These are phyloP conservation scores for Isatis tinctoria DNA, from an alignment of 345 rosid genomes.

Conservation along the genomic window DNA sequence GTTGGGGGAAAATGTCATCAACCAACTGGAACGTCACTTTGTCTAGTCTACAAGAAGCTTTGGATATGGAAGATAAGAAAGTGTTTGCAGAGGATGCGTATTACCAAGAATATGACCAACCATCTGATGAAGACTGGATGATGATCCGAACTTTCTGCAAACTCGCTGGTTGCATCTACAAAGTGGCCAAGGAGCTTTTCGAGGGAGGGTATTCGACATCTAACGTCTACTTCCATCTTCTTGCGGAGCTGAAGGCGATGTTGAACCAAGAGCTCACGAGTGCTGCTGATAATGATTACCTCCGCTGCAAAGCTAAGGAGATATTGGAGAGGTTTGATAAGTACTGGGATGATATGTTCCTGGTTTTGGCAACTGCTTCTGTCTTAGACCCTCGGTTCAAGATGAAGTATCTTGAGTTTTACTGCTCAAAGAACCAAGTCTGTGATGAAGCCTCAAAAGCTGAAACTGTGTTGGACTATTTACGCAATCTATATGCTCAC, in stretches of 20 bases:
- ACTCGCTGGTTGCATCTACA: constrained; percentile 14
- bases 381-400: constrained; percentile 81
- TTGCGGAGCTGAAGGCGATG: not conserved
- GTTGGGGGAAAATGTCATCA: not conserved
- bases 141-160: constrained; percentile 10
- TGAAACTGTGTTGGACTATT: constrained; percentile 53
- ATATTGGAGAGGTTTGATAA: constrained; percentile 39
- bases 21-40: constrained; percentile 9
- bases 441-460: constrained; percentile 54
- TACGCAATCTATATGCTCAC: constrained; percentile 52
- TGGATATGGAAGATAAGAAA: constrained; percentile 9
- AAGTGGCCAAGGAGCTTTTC: constrained; percentile 18
- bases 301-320: not conserved
- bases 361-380: constrained; percentile 64
- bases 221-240: constrained; percentile 15
- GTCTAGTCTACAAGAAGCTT: not conserved
- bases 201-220: constrained; percentile 1
- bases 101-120: not conserved
- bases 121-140: constrained; percentile 8
- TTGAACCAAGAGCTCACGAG: not conserved
- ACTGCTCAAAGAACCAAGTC: constrained; percentile 54
- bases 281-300: not conserved
- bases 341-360: constrained; percentile 65
- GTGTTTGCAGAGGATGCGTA: not conserved
- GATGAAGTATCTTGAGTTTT: too few species aligned